phyloP scores from a whole-genome alignment of 2,329 filamentous ascomycete genomes.

The Colletotrichum karsti region DNA sequence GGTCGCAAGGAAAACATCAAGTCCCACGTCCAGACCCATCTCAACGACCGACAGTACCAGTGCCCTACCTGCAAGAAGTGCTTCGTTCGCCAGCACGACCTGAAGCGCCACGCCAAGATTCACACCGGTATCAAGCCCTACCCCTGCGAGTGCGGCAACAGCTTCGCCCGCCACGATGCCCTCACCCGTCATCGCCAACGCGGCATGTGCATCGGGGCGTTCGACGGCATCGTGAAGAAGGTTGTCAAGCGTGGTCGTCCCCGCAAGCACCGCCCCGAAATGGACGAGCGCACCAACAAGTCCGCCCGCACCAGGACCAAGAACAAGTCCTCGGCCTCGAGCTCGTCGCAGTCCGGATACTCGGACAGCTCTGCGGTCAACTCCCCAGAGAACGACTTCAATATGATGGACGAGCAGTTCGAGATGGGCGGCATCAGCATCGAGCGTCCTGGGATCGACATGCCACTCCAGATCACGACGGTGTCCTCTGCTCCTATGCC shows the following conservation, averaged over 20 bases:
- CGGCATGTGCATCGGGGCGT: conserved; percentile 95
- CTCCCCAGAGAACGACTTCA: conserved; percentile 59
- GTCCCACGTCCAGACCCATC: conserved; percentile 96
- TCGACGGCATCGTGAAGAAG: conserved; percentile 77
- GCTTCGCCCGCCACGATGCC: conserved; percentile 94
- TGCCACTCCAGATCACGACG: conserved; percentile 38
- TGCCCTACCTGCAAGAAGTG: conserved; percentile 94
- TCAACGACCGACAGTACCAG: conserved; percentile 94
- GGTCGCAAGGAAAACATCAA: conserved; percentile 99
- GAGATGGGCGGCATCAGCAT: conserved; percentile 52
- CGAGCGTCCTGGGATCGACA: conserved; percentile 26
- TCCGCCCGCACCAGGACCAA: conserved; percentile 63
- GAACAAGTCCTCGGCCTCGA: conserved; percentile 59
- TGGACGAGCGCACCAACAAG: conserved; percentile 65
- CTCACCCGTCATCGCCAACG: conserved; percentile 93
- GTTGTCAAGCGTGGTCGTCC: conserved; percentile 71
- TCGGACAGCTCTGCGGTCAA: conserved; percentile 64
- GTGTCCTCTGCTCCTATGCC: conserved; percentile 57
- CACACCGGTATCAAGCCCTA: conserved; percentile 97
- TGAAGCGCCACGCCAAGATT: conserved; percentile 97
- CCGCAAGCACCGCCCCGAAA: conserved; percentile 67
- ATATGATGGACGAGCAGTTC: conserved; percentile 45
- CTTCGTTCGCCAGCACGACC: conserved; percentile 95
- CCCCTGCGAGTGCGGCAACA: conserved; percentile 92
- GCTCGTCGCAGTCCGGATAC: conserved; percentile 62